Evolutionary conservation across 1,139 yeast genomes (phyloP).

Genomic region (Yamadazyma songkhlaensis): DNA sequence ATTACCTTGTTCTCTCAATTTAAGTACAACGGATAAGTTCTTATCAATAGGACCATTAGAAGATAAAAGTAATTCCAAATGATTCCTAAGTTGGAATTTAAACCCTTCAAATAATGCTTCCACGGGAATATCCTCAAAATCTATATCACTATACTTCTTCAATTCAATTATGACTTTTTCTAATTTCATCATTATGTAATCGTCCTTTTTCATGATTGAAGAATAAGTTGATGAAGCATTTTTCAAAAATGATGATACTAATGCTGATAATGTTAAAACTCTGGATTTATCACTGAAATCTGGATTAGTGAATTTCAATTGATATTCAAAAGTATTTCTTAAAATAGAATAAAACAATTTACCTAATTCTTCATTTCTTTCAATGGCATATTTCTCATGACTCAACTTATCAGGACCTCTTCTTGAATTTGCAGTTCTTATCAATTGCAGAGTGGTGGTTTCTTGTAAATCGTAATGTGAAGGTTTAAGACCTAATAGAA

Average conservation of each 20-base stretch:
- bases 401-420: not conserved
- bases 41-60: not conserved
- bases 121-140: conserved; percentile 6
- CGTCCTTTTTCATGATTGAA: conserved; percentile 7
- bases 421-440: conserved; percentile 7
- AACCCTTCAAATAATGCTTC: conserved; percentile 11
- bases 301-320: conserved; percentile 5
- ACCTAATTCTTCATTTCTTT: conserved; percentile 16
- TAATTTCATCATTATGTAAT: conserved; percentile 8
- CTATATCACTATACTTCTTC: conserved; percentile 5
- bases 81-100: conserved; percentile 9
- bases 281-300: not conserved
- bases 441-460: conserved; percentile 13
- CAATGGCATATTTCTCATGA: not conserved
- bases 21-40: conserved; percentile 10
- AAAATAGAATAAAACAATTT: conserved; percentile 17
- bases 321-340: conserved; percentile 13
- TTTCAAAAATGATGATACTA: conserved; percentile 11
- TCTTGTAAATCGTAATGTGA: conserved; percentile 8
- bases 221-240: conserved; percentile 5
- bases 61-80: conserved; percentile 10
- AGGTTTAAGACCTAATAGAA: conserved; percentile 19
- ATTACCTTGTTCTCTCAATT: conserved; percentile 41
- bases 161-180: conserved; percentile 9
- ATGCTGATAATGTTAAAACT: conserved; percentile 8